phyloP scores from a whole-genome alignment of 768 basidiomycete species.

The Mycena floridula region DNA sequence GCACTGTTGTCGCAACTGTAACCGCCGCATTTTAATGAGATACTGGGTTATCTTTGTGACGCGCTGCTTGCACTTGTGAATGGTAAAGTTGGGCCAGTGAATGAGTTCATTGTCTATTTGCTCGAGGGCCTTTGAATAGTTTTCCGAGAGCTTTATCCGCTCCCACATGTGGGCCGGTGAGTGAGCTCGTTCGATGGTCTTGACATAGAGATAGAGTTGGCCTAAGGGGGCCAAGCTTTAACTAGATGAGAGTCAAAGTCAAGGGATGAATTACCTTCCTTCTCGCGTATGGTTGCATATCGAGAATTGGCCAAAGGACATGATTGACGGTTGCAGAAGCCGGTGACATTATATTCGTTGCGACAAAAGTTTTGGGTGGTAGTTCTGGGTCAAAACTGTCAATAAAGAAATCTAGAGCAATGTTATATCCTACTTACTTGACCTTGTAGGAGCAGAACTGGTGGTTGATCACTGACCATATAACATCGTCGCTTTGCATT shows the following conservation, averaged over 20 bases:
- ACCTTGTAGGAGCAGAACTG: constrained; percentile 99
- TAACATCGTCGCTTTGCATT: constrained; percentile 97
- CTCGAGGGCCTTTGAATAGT: constrained; percentile 91
- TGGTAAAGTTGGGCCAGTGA: constrained; percentile 97
- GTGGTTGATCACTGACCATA: constrained; percentile 92
- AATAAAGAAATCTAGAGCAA: not conserved
- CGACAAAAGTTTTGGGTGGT: constrained; percentile 96
- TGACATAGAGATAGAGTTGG: constrained; percentile 86
- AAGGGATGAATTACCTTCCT: constrained; percentile 63
- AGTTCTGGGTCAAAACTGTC: constrained; percentile 47
- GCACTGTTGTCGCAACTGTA: constrained; percentile 82
- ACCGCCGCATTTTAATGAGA: constrained; percentile 93
- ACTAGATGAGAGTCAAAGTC: constrained; percentile 1
- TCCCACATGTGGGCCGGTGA: constrained; percentile 99
- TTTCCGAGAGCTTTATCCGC: constrained; percentile 84
- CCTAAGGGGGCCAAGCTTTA: constrained; percentile 36
- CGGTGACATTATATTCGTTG: constrained; percentile 98
- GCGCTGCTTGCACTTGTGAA: constrained; percentile 99
- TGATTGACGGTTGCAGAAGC: constrained; percentile 89
- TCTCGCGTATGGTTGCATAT: constrained; percentile 97
- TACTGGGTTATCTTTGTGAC: constrained; percentile 99
- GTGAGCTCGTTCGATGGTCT: constrained; percentile 97
- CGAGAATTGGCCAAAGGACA: constrained; percentile 97
- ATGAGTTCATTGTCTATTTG: constrained; percentile 95
- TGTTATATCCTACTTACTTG: constrained; percentile 56